phyloP scores from a whole-genome alignment of 2,329 filamentous ascomycete genomes.

The Fusarium lateritium region DNA sequence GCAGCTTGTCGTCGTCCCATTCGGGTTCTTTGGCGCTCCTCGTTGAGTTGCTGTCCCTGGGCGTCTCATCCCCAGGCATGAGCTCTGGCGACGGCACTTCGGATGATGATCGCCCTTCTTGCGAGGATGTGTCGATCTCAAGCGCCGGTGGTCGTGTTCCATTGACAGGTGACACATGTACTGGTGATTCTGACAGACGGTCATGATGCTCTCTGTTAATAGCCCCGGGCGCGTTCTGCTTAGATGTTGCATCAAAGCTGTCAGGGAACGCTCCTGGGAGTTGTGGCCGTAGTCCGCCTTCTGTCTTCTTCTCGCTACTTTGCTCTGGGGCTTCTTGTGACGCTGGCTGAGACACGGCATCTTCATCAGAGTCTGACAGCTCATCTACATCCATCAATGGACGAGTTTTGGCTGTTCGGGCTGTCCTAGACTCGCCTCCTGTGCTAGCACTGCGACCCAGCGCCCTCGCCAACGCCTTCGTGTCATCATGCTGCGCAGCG shows the following conservation, averaged over 20 bases:
- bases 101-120: conserved; percentile 74
- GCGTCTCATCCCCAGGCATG: conserved; percentile 61
- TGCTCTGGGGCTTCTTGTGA: conserved; percentile 37
- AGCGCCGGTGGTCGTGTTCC: conserved; percentile 74
- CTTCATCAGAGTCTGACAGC: conserved; percentile 72
- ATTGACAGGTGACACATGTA: conserved; percentile 64
- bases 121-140: conserved; percentile 79
- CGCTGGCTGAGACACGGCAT: conserved; percentile 51
- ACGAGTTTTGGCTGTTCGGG: conserved; percentile 66
- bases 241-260: conserved; percentile 55
- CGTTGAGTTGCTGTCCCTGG: conserved; percentile 56
- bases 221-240: conserved; percentile 53
- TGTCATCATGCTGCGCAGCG: conserved; percentile 57
- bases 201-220: conserved; percentile 55
- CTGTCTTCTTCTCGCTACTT: conserved; percentile 34
- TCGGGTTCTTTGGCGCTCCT: conserved; percentile 61
- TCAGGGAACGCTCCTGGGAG: conserved; percentile 60
- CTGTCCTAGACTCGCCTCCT: conserved; percentile 65
- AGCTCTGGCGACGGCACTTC: conserved; percentile 77
- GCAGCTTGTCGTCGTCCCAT: conserved; percentile 90
- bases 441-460: conserved; percentile 50
- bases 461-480: conserved; percentile 45
- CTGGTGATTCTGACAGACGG: conserved; percentile 77
- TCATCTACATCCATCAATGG: conserved; percentile 78
- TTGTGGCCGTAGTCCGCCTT: conserved; percentile 52